Base-by-base conservation (phyloP, 2,329 filamentous ascomycete species). In the Blastomyces silverae region DNA sequence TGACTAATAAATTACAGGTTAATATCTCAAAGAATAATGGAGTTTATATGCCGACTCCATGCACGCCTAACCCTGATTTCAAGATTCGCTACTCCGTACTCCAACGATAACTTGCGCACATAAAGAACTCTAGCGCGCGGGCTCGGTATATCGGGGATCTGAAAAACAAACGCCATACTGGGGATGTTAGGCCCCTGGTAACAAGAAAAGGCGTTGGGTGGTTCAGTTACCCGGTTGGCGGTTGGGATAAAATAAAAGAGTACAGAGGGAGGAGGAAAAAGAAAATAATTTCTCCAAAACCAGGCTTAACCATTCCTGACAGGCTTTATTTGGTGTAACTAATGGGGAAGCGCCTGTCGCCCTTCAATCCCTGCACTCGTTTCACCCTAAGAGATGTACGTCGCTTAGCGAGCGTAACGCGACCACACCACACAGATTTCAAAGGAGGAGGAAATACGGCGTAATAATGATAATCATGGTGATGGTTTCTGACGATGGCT, bases 381-480 rank as follows among this genome's bases (percentile, higher is more conserved):
- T 59, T 44, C 37, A 59, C 28, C n/a, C n/a, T 58, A 25, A 17
- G 7, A 28, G 2, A 61, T 61, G 58, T n/a, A 61, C 2, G 58
- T 61, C 25, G 39, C 58, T 59, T 61, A 61, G 58, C 46, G 58
- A 25, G 25, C 17, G 20, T 60, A 42, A 61, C 44, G 42, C 44
- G 22, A 61, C 39, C 58, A 48, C 58, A 46, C 56, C 56, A 59
- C 56, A 58, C 57, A 61, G 58, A 48, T n/a, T 48, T 5, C 11
- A 10, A 15, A 59, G 0, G 28, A 2, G 42, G 11, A 59, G 39
- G n/a, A 20, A 11, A 57, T 44, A 20, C 1, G 3, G 15, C 6
- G 7, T n/a, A 46, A 1, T 48, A 48, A 48, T 48, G n/a, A 52
- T 52, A 22, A 25, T 52, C 20, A 48, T n/a, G 4, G n/a, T 22